phyloP scores from a whole-genome alignment of 1,284 basidiomycete genomes.

The Rugosomyces carneus region DNA sequence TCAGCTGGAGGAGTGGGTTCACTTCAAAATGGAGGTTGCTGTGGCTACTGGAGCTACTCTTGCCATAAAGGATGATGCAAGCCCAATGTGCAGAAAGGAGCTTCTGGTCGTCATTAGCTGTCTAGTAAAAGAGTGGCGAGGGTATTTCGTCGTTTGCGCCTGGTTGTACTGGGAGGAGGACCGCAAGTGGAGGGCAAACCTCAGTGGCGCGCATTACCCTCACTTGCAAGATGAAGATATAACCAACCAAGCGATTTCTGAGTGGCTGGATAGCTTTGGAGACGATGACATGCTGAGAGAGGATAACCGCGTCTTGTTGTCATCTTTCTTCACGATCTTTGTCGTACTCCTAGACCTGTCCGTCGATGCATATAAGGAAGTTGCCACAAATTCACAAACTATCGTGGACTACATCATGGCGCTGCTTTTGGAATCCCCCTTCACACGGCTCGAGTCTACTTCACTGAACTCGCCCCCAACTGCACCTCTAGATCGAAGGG shows the following conservation, averaged over 20 bases:
- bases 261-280: slow-evolving; percentile 67
- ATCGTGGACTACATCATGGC: slow-evolving; percentile 92
- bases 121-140: slow-evolving; percentile 92
- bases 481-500: slow-evolving; percentile 29
- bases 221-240: slow-evolving; percentile 53
- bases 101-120: slow-evolving; percentile 88
- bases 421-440: slow-evolving; percentile 82
- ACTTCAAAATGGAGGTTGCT: slow-evolving; percentile 75
- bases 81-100: slow-evolving; percentile 95
- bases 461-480: slow-evolving; percentile 52
- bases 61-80: slow-evolving; percentile 89
- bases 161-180: slow-evolving; percentile 95
- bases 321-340: slow-evolving; percentile 91
- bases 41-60: slow-evolving; percentile 72
- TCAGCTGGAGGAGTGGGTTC: slow-evolving; percentile 74
- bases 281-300: slow-evolving; percentile 66
- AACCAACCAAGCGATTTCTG: slow-evolving; percentile 62
- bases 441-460: slow-evolving; percentile 65
- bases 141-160: slow-evolving; percentile 92
- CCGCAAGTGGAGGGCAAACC: slow-evolving; percentile 44
- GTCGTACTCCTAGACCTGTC: slow-evolving; percentile 87
- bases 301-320: slow-evolving; percentile 79
- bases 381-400: slow-evolving; percentile 85
- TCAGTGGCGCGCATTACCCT: slow-evolving; percentile 28
- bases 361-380: slow-evolving; percentile 90